A percentile compares a stretch with the other conserved stretches of the same genome.
phyloP scores from a whole-genome alignment of 2,329 filamentous ascomycete species.

The Monosporascus cannonballus region DNA sequence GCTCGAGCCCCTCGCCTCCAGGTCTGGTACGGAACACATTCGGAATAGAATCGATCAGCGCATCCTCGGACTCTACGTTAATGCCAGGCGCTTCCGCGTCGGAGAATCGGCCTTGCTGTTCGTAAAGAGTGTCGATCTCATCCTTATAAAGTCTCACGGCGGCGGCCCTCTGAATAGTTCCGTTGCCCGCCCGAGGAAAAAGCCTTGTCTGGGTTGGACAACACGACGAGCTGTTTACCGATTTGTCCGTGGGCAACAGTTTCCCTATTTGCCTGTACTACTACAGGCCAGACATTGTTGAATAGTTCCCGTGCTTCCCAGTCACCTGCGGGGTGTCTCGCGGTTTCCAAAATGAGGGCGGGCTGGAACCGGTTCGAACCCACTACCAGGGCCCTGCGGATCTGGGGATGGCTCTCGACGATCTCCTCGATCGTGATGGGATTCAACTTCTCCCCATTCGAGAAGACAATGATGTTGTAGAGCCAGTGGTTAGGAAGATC shows the following conservation, averaged over 20 bases:
- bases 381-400: conserved; percentile 39
- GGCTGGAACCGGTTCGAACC: conserved; percentile 41
- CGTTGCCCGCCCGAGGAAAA: conserved; percentile 39
- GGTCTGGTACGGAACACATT: conserved; percentile 23
- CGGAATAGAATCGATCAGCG: conserved; percentile 24
- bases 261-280: conserved; percentile 36
- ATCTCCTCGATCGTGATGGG: conserved; percentile 37
- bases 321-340: conserved; percentile 19
- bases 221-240: conserved; percentile 29
- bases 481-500: conserved; percentile 31
- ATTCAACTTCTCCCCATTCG: conserved; percentile 46
- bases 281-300: conserved; percentile 36
- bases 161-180: conserved; percentile 35
- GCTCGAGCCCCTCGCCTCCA: conserved; percentile 19
- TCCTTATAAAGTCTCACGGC: conserved; percentile 35
- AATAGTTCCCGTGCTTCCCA: conserved; percentile 27
- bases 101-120: conserved; percentile 10
- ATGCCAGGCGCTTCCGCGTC: conserved; percentile 17
- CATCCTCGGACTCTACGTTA: conserved; percentile 23
- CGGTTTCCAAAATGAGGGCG: conserved; percentile 40
- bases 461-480: conserved; percentile 44
- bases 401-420: conserved; percentile 30
- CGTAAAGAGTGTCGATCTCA: conserved; percentile 38
- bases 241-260: conserved; percentile 42
- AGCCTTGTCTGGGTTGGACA: conserved; percentile 36